Base-by-base conservation (phyloP, 1,139 yeast genomes). In the Blastobotrys illinoisensis region DNA sequence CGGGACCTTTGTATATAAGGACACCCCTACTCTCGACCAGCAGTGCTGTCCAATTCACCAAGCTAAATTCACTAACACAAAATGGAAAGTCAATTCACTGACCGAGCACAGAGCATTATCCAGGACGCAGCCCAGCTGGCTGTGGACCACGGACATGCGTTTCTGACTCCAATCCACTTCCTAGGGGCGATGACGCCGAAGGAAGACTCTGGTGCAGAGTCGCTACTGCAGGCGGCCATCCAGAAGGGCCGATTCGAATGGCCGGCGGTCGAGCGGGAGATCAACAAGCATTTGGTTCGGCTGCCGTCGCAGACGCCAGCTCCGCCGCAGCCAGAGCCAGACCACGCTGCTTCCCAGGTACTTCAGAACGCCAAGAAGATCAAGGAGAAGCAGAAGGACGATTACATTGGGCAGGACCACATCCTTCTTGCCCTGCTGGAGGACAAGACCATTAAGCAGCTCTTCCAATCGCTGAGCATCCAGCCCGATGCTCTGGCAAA, bases 341-440 rank as follows among this genome's bases (percentile, higher is more conserved):
- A 87, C 55, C 81, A 85, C 56, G 81, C 86, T 20, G 72, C 86
- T n/a, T 86, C 86, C 21, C 86, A 85, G 68, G 79, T 88, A 26
- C 72, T 89, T 54, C 79, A 80, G 59, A 80, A 80, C 48, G 91
- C 96, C 14, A 78, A 79, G 48, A 86, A 88, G 67, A 82, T 89
- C 62, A 86, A 87, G 71, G 78, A 83, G 53, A 88, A 86, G 64
- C 99, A 93, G 69, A 93, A 93, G 71, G 99, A 93, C 71, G 78
- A 85, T 43, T 93, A 81, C 67, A 81, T 93, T 56, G 99, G 97
- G 1, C 98, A 93, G 73, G 99, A 93, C 71, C 99, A 93, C 70
- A 74, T 93, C 16, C 75, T 95, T 52, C 77, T 89, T 59, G 97
- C 98, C 0, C 75, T 95, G 52, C 75, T 93, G 55, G 95, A 90